These are phyloP conservation scores for Sphagnum tenellum DNA, from an alignment of 225 moss, liverwort and hornwort genomes.

Conservation along the genomic window DNA sequence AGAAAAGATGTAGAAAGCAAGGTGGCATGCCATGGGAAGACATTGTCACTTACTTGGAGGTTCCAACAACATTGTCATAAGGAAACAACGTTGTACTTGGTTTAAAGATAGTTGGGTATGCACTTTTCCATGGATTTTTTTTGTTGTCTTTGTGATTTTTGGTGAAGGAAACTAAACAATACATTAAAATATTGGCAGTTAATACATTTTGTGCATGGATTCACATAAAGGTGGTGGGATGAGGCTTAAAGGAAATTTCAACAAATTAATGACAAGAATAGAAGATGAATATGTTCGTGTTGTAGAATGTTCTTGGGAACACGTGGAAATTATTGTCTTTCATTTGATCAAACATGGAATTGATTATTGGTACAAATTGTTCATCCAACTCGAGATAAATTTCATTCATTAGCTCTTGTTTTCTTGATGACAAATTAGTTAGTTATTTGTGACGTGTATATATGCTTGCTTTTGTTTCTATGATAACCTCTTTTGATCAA, in stretches of 20 bases:
- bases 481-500: too few species aligned
- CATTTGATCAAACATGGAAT: constrained; percentile 76
- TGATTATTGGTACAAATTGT: too few species aligned
- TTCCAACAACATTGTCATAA: constrained; percentile 37
- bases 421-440: too few species aligned
- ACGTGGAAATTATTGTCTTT: constrained; percentile 66
- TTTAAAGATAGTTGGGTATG: constrained; percentile 68
- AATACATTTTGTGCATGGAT: constrained; percentile 68
- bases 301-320: constrained; percentile 71
- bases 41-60: constrained; percentile 74
- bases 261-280: constrained; percentile 67
- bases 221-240: constrained; percentile 74
- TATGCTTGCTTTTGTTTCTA: too few species aligned
- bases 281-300: constrained; percentile 75
- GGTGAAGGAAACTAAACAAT: constrained; percentile 42
- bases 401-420: too few species aligned
- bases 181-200: constrained; percentile 59
- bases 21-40: constrained; percentile 82
- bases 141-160: constrained; percentile 77
- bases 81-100: constrained; percentile 41
- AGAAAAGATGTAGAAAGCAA: constrained; percentile 55
- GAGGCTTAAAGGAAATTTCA: constrained; percentile 74
- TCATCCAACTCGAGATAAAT: too few species aligned
- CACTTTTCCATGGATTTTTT: constrained; percentile 78
- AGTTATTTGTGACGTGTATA: too few species aligned